Evolutionary conservation across 352 stramenopile species (phyloP).

Genomic region (Globisporangium echinulatum): DNA sequence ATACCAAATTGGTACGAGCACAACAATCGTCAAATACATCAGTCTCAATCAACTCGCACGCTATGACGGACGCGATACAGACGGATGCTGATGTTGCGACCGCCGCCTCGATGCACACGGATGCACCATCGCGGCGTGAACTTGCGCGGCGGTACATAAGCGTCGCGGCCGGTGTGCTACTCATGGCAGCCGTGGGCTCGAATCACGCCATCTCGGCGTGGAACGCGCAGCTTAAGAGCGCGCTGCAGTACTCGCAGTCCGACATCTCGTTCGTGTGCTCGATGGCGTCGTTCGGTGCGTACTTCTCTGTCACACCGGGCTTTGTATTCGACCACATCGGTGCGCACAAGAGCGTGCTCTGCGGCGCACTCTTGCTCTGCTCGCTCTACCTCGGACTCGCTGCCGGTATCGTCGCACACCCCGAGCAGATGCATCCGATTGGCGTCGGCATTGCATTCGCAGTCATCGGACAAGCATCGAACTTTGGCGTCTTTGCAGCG

Average conservation of each 20-base stretch:
- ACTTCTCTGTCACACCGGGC: constrained; percentile 63
- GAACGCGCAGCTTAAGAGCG: constrained; percentile 58
- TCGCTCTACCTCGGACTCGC: constrained; percentile 40
- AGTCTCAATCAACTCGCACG: too few species aligned
- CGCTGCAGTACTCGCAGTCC: constrained; percentile 59
- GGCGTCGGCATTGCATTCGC: constrained; percentile 50
- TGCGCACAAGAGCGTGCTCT: constrained; percentile 45
- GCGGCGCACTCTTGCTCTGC: constrained; percentile 31
- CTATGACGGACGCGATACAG: background rate
- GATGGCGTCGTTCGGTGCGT: constrained; percentile 72
- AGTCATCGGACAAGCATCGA: constrained; percentile 48
- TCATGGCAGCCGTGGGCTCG: constrained; percentile 58
- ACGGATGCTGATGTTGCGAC: background rate
- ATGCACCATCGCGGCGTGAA: constrained; percentile 1
- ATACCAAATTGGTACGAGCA: background rate
- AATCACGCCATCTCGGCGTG: constrained; percentile 75
- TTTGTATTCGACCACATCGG: constrained; percentile 67
- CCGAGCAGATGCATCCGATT: constrained; percentile 34
- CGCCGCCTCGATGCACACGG: background rate
- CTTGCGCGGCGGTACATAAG: constrained; percentile 33
- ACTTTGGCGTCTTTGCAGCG: constrained; percentile 66
- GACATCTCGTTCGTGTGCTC: constrained; percentile 75
- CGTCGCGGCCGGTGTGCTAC: constrained; percentile 39
- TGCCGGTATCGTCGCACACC: constrained; percentile 22
- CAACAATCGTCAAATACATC: too few species aligned